Base-by-base conservation (phyloP, 345 rosid species). In the Populus alba region DNA sequence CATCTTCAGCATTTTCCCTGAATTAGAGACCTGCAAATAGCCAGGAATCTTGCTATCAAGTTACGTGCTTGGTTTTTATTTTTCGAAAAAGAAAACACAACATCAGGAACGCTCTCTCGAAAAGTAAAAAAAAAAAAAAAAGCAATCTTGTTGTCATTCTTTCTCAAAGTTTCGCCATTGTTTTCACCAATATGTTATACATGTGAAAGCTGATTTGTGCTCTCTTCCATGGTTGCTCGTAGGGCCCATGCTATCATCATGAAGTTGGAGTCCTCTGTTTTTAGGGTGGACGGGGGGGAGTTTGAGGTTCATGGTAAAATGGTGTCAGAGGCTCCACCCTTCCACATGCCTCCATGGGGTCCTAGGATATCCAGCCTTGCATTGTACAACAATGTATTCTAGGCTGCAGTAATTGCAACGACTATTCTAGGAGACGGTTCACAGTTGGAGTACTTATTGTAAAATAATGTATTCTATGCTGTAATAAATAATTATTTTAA, bases 311-410 rank as follows among this genome's bases (percentile, higher is more conserved):
- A 78, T 74, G 66, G 68, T 77, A 74, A 77, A 35, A 45, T 74
- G 74, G 75, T 77, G 88, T 81, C 90, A 87, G 85, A 85, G 82
- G 86, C 82, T 77, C 86, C 86, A 77, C 85, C 67, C 59, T n/a
- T 78, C 83, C 88, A 80, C 87, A 80, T 85, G 88, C 82, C 81
- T 77, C 73, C 79, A 73, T 79, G 61, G 78, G 77, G 71, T 82
- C 83, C 72, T 77, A 73, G 84, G 81, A 80, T 72, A 65, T 81
- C 86, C 90, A 83, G 88, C 69, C 87, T 87, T 83, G 82, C 85
- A 71, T 71, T 0, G 73, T 66, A 75, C 85, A 71, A 45, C 70
- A 74, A 61, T 74, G 66, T 74, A 68, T 65, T 77, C 65, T 62
- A 66, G 72, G 62, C 39, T 68, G 45, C 81, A 57, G 79, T 45